phyloP scores from a whole-genome alignment of 331 rosid species.

The Pyracantha coccinea region DNA sequence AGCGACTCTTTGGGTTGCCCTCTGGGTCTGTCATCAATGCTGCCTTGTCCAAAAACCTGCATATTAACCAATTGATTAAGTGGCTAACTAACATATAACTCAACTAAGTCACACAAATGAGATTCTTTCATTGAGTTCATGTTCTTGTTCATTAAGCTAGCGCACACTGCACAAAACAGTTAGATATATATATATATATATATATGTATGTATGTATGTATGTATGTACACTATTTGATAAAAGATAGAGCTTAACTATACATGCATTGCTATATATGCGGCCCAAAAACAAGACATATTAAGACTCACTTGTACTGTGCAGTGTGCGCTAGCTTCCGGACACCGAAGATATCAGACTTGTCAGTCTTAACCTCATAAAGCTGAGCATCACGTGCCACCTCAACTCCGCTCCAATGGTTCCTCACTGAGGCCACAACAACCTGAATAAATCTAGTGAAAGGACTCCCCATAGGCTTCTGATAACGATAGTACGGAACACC shows the following conservation, averaged over 20 bases:
- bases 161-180: background rate
- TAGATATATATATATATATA: too few relatives aligned
- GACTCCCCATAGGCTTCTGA: constrained; percentile 60
- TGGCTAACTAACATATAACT: background rate
- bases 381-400: background rate
- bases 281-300: background rate
- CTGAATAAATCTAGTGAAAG: constrained; percentile 48
- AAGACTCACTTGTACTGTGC: constrained; percentile 34
- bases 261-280: background rate
- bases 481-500: constrained; percentile 37
- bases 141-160: background rate
- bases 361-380: constrained; percentile 44
- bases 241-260: background rate
- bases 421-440: constrained; percentile 32
- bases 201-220: too few relatives aligned
- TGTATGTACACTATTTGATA: background rate
- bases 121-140: too few relatives aligned
- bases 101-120: background rate
- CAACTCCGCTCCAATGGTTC: constrained; percentile 34
- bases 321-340: constrained; percentile 34
- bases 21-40: constrained; percentile 26
- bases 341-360: constrained; percentile 35
- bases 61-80: background rate
- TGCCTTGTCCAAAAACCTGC: constrained; percentile 55
- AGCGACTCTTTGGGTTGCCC: constrained; percentile 15